These are phyloP conservation scores for Apodospora peruviana DNA, from an alignment of 495 filamentous ascomycete genomes.

Conservation along the genomic window DNA sequence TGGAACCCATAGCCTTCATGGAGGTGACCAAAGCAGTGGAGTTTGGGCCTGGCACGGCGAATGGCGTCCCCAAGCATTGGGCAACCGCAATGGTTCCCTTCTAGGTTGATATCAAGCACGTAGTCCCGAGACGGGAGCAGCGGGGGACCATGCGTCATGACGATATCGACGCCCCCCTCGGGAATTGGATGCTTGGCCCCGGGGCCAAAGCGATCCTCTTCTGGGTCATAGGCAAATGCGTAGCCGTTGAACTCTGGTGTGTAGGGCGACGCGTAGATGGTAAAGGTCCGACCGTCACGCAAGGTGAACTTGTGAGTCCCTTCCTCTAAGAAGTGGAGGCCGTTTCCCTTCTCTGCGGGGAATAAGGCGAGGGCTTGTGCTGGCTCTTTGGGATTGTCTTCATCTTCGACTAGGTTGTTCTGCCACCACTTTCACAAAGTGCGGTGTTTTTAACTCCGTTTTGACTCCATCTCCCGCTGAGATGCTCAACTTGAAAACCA, in stretches of 20 bases:
- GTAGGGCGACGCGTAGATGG: slow-evolving; percentile 57
- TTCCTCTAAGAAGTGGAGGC: slow-evolving; percentile 58
- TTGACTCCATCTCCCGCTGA: too few relatives aligned
- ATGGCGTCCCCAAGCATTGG: slow-evolving; percentile 41
- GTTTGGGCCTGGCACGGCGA: slow-evolving; percentile 35
- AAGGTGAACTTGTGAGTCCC: slow-evolving; percentile 46
- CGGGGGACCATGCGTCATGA: slow-evolving; percentile 63
- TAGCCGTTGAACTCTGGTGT: slow-evolving; percentile 54
- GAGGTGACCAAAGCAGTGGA: slow-evolving; percentile 60
- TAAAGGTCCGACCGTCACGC: slow-evolving; percentile 45
- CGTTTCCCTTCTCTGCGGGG: slow-evolving; percentile 33
- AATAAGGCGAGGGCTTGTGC: slow-evolving; percentile 19
- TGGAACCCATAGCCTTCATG: slow-evolving; percentile 35
- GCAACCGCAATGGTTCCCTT: slow-evolving; percentile 39
- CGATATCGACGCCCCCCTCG: slow-evolving; percentile 45
- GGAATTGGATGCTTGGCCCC: not conserved
- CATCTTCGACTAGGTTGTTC: slow-evolving; percentile 1
- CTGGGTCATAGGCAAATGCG: slow-evolving; percentile 52
- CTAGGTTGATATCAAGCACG: slow-evolving; percentile 36
- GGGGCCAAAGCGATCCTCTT: slow-evolving; percentile 42
- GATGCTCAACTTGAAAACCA: too few relatives aligned
- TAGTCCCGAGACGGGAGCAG: slow-evolving; percentile 16
- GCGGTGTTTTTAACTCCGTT: too few relatives aligned
- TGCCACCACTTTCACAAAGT: slow-evolving; percentile 32
- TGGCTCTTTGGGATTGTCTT: slow-evolving; percentile 10